Evolutionary conservation across 1,284 basidiomycete genomes (phyloP).

Genomic region (Pseudozyma pruni): DNA sequence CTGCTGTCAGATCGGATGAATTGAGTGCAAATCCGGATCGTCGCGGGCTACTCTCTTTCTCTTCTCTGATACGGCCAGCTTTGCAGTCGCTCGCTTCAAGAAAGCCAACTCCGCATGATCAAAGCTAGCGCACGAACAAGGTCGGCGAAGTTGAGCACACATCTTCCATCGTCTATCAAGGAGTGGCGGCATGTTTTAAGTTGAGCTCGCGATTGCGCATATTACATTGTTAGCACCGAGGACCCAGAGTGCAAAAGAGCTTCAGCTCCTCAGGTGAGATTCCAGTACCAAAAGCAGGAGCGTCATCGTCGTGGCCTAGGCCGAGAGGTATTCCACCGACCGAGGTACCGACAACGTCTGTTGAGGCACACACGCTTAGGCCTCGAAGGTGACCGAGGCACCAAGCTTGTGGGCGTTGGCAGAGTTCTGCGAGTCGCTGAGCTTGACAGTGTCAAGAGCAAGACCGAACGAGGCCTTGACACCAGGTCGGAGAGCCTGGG

Average conservation of each 20-base stretch:
- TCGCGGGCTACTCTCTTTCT: too few relatives aligned
- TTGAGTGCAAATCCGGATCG: too few relatives aligned
- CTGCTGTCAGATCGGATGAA: too few relatives aligned
- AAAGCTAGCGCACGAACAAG: too few relatives aligned
- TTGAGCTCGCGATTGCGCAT: slow-evolving; percentile 26
- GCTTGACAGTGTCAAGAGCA: slow-evolving; percentile 67
- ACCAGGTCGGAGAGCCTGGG: slow-evolving; percentile 74
- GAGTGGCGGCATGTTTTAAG: slow-evolving; percentile 3
- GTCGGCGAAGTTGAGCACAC: too few relatives aligned
- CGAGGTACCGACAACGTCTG: neutral
- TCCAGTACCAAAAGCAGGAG: slow-evolving; percentile 12
- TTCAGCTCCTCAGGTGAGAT: neutral
- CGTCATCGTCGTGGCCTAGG: slow-evolving; percentile 17
- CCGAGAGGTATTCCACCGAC: too few relatives aligned
- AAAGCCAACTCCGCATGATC: too few relatives aligned
- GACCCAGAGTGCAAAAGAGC: neutral
- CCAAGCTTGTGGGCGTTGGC: slow-evolving; percentile 72
- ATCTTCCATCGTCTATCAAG: neutral
- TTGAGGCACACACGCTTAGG: slow-evolving; percentile 45
- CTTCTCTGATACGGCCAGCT: too few relatives aligned
- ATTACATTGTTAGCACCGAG: slow-evolving; percentile 22
- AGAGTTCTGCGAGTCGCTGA: slow-evolving; percentile 63
- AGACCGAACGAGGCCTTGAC: slow-evolving; percentile 90
- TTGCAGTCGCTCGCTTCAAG: too few relatives aligned
- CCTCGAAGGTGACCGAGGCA: slow-evolving; percentile 72